These are phyloP conservation scores for Xerocomus potaroensis DNA, from an alignment of 768 basidiomycete genomes.

Conservation along the genomic window DNA sequence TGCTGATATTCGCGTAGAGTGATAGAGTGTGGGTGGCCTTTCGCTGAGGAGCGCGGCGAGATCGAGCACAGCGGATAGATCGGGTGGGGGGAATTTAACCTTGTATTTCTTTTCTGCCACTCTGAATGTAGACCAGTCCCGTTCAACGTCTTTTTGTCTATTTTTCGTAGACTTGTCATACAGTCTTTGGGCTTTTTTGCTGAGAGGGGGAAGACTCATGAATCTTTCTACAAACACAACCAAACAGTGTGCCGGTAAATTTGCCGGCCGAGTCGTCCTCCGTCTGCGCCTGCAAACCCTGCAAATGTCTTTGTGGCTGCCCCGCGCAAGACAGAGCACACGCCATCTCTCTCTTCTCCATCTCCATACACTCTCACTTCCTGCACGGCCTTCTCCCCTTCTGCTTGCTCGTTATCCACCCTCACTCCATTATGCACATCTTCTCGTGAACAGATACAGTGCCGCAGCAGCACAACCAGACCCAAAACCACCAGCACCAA, in stretches of 20 bases:
- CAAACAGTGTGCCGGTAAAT: conserved; percentile 16
- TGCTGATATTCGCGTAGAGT: conserved; percentile 3
- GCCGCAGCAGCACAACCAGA: conserved; percentile 32
- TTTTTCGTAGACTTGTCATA: conserved; percentile 59
- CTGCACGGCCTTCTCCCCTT: conserved; percentile 12
- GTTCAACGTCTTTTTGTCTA: conserved; percentile 40
- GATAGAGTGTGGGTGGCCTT: neutral
- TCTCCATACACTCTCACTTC: conserved; percentile 9
- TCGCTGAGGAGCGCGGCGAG: conserved; percentile 41
- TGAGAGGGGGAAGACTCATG: conserved; percentile 20
- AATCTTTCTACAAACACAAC: conserved; percentile 27
- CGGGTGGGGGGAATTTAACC: conserved; percentile 71
- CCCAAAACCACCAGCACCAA: conserved; percentile 45
- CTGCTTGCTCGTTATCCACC: conserved; percentile 32
- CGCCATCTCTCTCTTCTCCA: conserved; percentile 9
- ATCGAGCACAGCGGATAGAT: conserved; percentile 67
- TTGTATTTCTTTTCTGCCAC: conserved; percentile 79
- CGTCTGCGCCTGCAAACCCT: neutral
- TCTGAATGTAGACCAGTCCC: conserved; percentile 71
- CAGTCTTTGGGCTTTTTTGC: conserved; percentile 49
- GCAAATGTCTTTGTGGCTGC: conserved; percentile 85
- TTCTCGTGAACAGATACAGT: too few relatives aligned
- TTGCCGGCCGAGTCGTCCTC: neutral
- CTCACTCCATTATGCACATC: too few relatives aligned
- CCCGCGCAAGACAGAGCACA: too few relatives aligned